These are phyloP conservation scores for Nemophila menziesii DNA, from an alignment of 257 asterid genomes.

Conservation along the genomic window DNA sequence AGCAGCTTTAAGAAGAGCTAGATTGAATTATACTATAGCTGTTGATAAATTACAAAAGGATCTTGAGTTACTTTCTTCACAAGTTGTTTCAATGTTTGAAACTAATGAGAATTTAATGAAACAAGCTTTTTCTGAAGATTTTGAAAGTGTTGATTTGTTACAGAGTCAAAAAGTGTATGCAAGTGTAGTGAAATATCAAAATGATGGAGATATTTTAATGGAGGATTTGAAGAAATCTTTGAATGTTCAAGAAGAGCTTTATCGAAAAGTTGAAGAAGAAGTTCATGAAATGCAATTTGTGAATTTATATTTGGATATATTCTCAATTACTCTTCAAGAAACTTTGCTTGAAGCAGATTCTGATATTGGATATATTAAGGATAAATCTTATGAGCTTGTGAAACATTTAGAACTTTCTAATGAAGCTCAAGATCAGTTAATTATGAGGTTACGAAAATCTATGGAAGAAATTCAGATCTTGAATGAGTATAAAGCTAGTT, in stretches of 20 bases:
- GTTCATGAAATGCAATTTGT: slow-evolving; percentile 59
- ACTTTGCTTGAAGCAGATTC: slow-evolving; percentile 45
- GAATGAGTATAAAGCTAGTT: slow-evolving; percentile 44
- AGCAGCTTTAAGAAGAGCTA: slow-evolving; percentile 81
- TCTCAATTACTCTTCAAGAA: slow-evolving; percentile 54
- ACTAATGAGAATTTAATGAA: slow-evolving; percentile 74
- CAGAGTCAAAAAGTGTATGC: slow-evolving; percentile 26
- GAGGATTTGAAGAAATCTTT: slow-evolving; percentile 81
- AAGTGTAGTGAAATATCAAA: slow-evolving; percentile 31
- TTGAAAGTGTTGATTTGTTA: slow-evolving; percentile 18
- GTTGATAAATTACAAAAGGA: slow-evolving; percentile 92
- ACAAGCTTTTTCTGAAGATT: slow-evolving; percentile 53
- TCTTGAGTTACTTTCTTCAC: slow-evolving; percentile 88
- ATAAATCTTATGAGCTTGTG: slow-evolving; percentile 32
- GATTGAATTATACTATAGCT: slow-evolving; percentile 84
- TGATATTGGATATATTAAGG: slow-evolving; percentile 26
- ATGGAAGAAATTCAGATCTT: slow-evolving; percentile 47
- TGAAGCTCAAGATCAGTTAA: slow-evolving; percentile 47
- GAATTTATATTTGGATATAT: slow-evolving; percentile 64
- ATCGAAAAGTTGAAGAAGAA: slow-evolving; percentile 75
- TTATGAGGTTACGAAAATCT: slow-evolving; percentile 51
- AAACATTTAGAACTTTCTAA: slow-evolving; percentile 48
- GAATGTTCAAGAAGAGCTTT: slow-evolving; percentile 63
- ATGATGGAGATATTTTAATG: slow-evolving; percentile 60
- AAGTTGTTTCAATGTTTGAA: slow-evolving; percentile 87